Evolutionary conservation across 2,329 filamentous ascomycete species (phyloP), one percentile per base, ranked within the genome.

Genomic region (Taxawa tesnikishii): DNA sequence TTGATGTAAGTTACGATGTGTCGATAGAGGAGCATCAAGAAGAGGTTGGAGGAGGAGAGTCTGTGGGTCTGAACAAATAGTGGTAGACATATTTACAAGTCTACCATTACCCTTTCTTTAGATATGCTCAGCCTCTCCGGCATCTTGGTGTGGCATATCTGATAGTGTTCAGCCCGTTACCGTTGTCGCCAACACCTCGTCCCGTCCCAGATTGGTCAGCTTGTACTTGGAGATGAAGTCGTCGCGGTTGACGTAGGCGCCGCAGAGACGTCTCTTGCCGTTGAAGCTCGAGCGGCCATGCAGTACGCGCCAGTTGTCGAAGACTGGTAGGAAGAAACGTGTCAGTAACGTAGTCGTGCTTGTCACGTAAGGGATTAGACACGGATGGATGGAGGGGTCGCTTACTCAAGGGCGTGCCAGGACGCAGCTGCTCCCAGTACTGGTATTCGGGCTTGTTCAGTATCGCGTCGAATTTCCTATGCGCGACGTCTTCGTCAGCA

Each of bases 241-340:
- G 44, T 92, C 84, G 19, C 75, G 73, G 43, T 79, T 82, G 43
- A 84, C 79, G 48, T 96, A 96, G 7, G 73, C 88, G 38, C 90
- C 90, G 54, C 87, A 94, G 49, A 98, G 82, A 43, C 87, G 75
- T 43, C 90, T 68, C 49, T 80, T 75, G 2, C 90, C 90, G 5
- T 76, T 79, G 49, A 96, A 98, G 0, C 73, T 73, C 31, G 76
- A 76, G 45, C 90, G 68, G 1, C 88, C 90, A 55, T 98, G 90
- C 44, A 96, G 60, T 19, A 94, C 80, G 37, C 90, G 72, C 85
- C 88, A 94, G 50, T 98, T 96, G 52, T 98, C 83, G 54, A 98
- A 94, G 28, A 96, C 81, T 82, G 44, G 8, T 29, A 26, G 28
- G n/a, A n/a, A n/a, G n/a, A n/a, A n/a, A n/a, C n/a, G n/a, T n/a